These are phyloP conservation scores for Babesia gibsoni DNA, from an alignment of 169 alveolate species.

Conservation along the genomic window DNA sequence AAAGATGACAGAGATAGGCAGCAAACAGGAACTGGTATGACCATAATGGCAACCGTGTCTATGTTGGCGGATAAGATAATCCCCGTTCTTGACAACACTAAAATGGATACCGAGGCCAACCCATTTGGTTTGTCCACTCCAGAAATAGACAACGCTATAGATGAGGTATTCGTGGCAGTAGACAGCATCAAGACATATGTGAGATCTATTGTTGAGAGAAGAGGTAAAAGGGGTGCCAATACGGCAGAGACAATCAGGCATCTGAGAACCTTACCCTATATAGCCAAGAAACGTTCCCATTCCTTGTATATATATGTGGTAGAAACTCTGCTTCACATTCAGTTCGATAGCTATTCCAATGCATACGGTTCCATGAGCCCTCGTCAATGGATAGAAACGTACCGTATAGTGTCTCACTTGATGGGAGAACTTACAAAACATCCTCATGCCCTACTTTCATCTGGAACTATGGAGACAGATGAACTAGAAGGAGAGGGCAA, in stretches of 20 bases:
- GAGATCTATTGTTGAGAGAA: conserved; percentile 80
- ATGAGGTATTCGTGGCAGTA: conserved; percentile 73
- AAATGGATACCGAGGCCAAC: conserved; percentile 52
- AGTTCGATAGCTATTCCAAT: conserved; percentile 85
- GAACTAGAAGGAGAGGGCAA: conserved; percentile 28
- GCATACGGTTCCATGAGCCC: conserved; percentile 81
- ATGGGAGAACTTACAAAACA: conserved; percentile 68
- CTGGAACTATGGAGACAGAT: conserved; percentile 54
- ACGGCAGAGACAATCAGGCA: conserved; percentile 81
- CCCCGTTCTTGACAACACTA: conserved; percentile 13
- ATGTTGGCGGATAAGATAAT: conserved; percentile 62
- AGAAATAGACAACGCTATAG: conserved; percentile 68
- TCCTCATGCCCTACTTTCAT: conserved; percentile 65
- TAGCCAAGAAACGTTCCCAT: conserved; percentile 77
- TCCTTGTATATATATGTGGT: conserved; percentile 81
- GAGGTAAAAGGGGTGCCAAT: conserved; percentile 88
- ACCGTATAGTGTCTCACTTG: conserved; percentile 71
- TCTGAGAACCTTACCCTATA: conserved; percentile 79
- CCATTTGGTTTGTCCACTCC: conserved; percentile 65
- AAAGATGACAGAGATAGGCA: conserved; percentile 69
- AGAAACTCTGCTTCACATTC: conserved; percentile 82
- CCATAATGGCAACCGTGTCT: conserved; percentile 26
- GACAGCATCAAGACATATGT: conserved; percentile 78
- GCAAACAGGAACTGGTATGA: conserved; percentile 3
- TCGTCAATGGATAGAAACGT: conserved; percentile 79